These are phyloP conservation scores for Penicillium sp. DNA, from an alignment of 2,329 filamentous ascomycete species.

Conservation along the genomic window DNA sequence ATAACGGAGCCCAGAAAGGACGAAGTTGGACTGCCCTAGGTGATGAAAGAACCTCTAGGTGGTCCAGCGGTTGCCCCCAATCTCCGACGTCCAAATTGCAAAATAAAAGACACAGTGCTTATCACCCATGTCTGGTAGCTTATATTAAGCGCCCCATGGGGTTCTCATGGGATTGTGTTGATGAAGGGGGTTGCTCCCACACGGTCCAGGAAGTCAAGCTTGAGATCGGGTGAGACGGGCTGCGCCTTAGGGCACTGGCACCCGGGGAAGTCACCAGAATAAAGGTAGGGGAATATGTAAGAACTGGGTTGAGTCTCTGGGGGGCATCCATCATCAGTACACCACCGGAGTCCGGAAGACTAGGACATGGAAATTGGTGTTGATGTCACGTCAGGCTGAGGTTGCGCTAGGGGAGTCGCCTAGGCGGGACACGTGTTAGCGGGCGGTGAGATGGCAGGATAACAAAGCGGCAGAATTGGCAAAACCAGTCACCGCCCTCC, in stretches of 20 bases:
- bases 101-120: background rate
- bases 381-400: constrained; percentile 16
- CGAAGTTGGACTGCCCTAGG: background rate
- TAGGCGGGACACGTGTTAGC: background rate
- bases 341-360: background rate
- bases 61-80: background rate
- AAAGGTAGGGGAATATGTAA: background rate
- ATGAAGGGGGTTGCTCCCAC: background rate
- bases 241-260: background rate
- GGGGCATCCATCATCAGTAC: background rate
- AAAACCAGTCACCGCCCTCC: too few relatives aligned
- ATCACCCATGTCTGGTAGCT: background rate
- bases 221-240: constrained; percentile 7
- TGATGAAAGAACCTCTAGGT: background rate
- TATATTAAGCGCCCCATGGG: background rate
- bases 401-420: background rate
- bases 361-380: constrained; percentile 10
- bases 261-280: background rate
- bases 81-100: background rate
- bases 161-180: background rate
- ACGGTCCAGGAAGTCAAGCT: constrained; percentile 1
- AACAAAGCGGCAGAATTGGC: too few relatives aligned
- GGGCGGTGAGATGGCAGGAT: too few relatives aligned
- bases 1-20: background rate
- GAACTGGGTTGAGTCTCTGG: background rate